Conservation (phyloP, 768 basidiomycete genomes). For the Amylocystis lapponica region DNA sequence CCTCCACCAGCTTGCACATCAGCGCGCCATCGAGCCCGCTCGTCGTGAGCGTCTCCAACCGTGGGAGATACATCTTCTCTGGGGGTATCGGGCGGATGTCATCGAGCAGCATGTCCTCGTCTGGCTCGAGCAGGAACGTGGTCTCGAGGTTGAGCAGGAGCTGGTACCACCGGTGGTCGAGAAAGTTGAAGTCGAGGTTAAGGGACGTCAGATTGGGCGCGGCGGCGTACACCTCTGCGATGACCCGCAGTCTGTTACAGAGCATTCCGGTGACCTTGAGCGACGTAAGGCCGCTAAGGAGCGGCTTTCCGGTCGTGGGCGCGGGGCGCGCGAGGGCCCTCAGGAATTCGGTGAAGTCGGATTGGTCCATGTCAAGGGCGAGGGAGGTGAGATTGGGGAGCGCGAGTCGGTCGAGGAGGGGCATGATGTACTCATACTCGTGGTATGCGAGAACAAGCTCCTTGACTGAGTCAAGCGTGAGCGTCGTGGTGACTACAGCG, state of each 20-base stretch:
- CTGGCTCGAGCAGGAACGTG: constrained; percentile 7
- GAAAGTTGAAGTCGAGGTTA: constrained; percentile 31
- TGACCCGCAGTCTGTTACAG: constrained; percentile 27
- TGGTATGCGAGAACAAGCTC: constrained; percentile 29
- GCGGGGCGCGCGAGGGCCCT: constrained; percentile 35
- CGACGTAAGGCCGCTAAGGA: constrained; percentile 43
- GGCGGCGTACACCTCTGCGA: constrained; percentile 39
- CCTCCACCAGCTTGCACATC: constrained; percentile 41
- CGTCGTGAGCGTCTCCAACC: constrained; percentile 43
- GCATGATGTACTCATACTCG: constrained; percentile 24
- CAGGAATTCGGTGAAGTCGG: constrained; percentile 49
- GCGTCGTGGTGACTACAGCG: constrained; percentile 9
- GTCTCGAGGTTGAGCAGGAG: constrained; percentile 10
- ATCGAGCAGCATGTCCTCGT: neutral
- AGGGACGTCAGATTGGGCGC: constrained; percentile 43
- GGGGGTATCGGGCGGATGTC: too few species aligned
- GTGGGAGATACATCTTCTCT: constrained; percentile 54
- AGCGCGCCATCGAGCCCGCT: constrained; percentile 35
- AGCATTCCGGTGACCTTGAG: constrained; percentile 50
- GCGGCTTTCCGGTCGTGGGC: constrained; percentile 28
- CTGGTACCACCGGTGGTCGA: constrained; percentile 24
- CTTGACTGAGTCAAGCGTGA: constrained; percentile 19
- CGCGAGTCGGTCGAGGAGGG: constrained; percentile 28
- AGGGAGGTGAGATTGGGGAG: constrained; percentile 33
- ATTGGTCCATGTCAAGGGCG: constrained; percentile 48